Percentiles rank a stretch among this genome's conserved stretches.
Conservation (phyloP, 192 early-diverging fungal species). For the Podila epicladia region DNA sequence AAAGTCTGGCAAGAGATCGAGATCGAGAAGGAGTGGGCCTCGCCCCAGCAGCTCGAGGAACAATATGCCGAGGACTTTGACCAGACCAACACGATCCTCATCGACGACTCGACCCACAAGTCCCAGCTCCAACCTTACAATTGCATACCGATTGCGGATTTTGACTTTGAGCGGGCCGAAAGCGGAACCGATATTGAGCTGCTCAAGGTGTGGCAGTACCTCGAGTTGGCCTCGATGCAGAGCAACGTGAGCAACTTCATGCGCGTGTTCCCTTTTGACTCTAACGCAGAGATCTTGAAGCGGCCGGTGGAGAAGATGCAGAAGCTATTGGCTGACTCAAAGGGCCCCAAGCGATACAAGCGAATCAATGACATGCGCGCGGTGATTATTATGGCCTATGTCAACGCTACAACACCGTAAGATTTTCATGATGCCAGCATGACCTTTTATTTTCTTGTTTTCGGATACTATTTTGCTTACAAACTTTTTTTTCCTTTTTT, state of each 20-base stretch:
- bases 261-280: conserved; percentile 45
- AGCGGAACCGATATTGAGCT: conserved; percentile 46
- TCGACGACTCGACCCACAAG: conserved; percentile 63
- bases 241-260: conserved; percentile 60
- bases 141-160: conserved; percentile 49
- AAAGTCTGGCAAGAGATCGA: conserved; percentile 61
- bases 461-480: no score
- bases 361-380: no score
- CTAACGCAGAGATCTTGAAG: not conserved
- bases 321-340: not conserved
- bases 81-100: conserved; percentile 60
- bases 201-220: conserved; percentile 50
- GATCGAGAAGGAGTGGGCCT: not conserved
- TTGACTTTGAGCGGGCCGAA: not conserved
- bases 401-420: no score
- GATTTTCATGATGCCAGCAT: no score
- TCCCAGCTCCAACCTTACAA: conserved; percentile 63
- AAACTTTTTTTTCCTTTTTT: no score
- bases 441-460: no score
- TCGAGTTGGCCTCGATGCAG: conserved; percentile 33
- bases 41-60: not conserved
- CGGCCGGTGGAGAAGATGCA: not conserved
- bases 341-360: no score
- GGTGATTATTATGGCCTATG: no score
- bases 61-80: conserved; percentile 27